phyloP scores from a whole-genome alignment of 1,284 basidiomycete species.

The Ganoderma meredithae region DNA sequence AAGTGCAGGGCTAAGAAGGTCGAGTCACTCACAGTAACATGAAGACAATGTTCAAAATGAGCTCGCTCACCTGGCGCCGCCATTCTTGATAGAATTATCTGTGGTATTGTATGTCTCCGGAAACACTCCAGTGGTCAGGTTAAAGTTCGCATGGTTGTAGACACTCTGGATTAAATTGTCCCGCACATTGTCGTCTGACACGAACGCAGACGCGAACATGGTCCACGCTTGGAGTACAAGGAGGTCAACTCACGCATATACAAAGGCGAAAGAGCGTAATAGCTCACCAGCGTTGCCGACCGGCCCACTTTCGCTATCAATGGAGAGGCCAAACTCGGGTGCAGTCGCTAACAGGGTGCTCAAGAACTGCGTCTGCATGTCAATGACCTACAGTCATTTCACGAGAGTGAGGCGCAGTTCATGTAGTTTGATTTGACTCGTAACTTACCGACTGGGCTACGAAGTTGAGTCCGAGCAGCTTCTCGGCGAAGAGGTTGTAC shows the following conservation, averaged over 20 bases:
- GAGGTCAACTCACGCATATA: neutral
- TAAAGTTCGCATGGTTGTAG: slow-evolving; percentile 35
- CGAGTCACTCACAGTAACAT: neutral
- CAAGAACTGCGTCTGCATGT: slow-evolving; percentile 23
- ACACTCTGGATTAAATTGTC: slow-evolving; percentile 33
- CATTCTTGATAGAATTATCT: slow-evolving; percentile 19
- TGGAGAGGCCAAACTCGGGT: slow-evolving; percentile 29
- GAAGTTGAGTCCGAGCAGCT: slow-evolving; percentile 49
- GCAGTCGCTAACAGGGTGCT: slow-evolving; percentile 15
- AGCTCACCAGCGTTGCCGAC: slow-evolving; percentile 26
- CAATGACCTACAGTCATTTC: slow-evolving; percentile 8
- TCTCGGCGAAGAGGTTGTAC: slow-evolving; percentile 74
- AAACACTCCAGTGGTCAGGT: slow-evolving; percentile 31
- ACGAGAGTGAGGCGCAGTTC: too few species aligned
- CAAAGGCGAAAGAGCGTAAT: slow-evolving; percentile 2
- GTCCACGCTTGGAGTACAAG: slow-evolving; percentile 34
- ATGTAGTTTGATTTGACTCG: neutral
- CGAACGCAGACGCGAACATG: slow-evolving; percentile 36
- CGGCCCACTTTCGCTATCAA: slow-evolving; percentile 23
- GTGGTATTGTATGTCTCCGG: slow-evolving; percentile 32
- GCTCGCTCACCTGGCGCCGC: slow-evolving; percentile 30
- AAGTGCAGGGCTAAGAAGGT: slow-evolving; percentile 28
- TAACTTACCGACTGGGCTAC: slow-evolving; percentile 33
- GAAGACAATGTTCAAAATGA: neutral
- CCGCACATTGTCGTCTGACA: slow-evolving; percentile 31